These are phyloP conservation scores for Pseudogymnoascus verrucosus DNA, from an alignment of 2,329 filamentous ascomycete species.

Conservation along the genomic window DNA sequence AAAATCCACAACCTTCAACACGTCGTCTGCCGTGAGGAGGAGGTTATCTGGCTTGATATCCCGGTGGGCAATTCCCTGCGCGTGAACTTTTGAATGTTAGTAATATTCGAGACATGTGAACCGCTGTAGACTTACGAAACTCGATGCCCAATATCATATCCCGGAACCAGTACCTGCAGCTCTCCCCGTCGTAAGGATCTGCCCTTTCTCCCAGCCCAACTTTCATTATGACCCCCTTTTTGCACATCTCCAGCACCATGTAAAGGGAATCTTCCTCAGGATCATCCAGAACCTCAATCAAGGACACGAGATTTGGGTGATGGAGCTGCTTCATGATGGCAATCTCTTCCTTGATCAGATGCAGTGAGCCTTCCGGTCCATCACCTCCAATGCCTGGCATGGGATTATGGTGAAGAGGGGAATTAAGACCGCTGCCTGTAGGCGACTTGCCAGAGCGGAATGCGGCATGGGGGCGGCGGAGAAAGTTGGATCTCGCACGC, in stretches of 20 bases:
- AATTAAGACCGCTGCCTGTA: slow-evolving; percentile 37
- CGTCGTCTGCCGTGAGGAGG: slow-evolving; percentile 77
- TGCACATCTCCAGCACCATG: slow-evolving; percentile 99
- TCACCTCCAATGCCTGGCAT: slow-evolving; percentile 42
- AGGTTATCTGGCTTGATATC: slow-evolving; percentile 99
- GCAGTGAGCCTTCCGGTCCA: slow-evolving; percentile 64
- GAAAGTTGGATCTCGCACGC: slow-evolving; percentile 80
- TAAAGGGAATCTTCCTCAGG: slow-evolving; percentile 93
- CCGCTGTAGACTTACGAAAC: slow-evolving; percentile 55
- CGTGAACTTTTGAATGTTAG: slow-evolving; percentile 57
- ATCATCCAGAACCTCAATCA: slow-evolving; percentile 93
- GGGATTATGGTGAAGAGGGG: slow-evolving; percentile 43
- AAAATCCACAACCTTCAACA: slow-evolving; percentile 97
- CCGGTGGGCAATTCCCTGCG: slow-evolving; percentile 87
- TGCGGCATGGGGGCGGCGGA: slow-evolving; percentile 53
- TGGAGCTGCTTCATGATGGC: slow-evolving; percentile 99
- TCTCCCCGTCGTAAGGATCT: slow-evolving; percentile 73
- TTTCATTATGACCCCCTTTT: slow-evolving; percentile 95
- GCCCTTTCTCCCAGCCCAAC: slow-evolving; percentile 79
- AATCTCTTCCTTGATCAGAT: slow-evolving; percentile 89
- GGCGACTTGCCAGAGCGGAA: slow-evolving; percentile 16
- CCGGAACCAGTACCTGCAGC: slow-evolving; percentile 85
- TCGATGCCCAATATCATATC: slow-evolving; percentile 93
- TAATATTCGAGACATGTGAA: not conserved
- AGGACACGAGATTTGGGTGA: slow-evolving; percentile 84